Base-by-base conservation (phyloP, 345 rosid genomes). In the Leavenworthia alabamica region DNA sequence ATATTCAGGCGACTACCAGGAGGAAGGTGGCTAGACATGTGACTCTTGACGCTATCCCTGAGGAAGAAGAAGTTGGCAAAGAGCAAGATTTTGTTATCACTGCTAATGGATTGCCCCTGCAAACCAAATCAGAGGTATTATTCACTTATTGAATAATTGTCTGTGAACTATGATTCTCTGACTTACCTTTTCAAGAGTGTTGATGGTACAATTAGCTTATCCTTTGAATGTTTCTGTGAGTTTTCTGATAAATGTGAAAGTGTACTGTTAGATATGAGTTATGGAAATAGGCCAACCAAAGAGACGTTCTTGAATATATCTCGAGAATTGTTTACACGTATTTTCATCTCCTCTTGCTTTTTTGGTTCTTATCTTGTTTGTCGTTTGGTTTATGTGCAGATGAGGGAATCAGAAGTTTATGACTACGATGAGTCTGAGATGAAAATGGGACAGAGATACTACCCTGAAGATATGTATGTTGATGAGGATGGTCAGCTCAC, bases 401-500 rank as follows among this genome's bases (percentile, higher is more conserved):
- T 72, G 6, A 35, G 67, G 39, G 89, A 75, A 48, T 66, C 81
- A 4, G 87, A 78, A 44, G 68, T 56, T 11, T 83, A 81, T 62
- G 86, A 70, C 14, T 77, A 72, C 5, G 85, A 72, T 0, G 88
- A 85, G 40, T 68, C 73, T 6, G 90, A 86, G 3, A 78, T 68
- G 71, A 88, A 88, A 78, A 46, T 72, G 66, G 85, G 76, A 24
- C 70, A 61, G 42, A 43, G 66, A 14, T 75, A 72, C 74, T 84
- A 79, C 76, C 49, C 83, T 0, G 86, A 78, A 45, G 96, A 77
- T 43, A 67, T 80, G 85, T 88, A 86, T 66, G 73, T 74, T 17
- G 86, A 85, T 4, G 97, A 89, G 66, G 95, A 92, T 47, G 97
- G 96, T 11, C 82, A 92, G 35, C 95, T 92, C 32, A 67, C 96